These are phyloP conservation scores for Didymella pomorum DNA, from an alignment of 2,329 filamentous ascomycete genomes.

Conservation along the genomic window DNA sequence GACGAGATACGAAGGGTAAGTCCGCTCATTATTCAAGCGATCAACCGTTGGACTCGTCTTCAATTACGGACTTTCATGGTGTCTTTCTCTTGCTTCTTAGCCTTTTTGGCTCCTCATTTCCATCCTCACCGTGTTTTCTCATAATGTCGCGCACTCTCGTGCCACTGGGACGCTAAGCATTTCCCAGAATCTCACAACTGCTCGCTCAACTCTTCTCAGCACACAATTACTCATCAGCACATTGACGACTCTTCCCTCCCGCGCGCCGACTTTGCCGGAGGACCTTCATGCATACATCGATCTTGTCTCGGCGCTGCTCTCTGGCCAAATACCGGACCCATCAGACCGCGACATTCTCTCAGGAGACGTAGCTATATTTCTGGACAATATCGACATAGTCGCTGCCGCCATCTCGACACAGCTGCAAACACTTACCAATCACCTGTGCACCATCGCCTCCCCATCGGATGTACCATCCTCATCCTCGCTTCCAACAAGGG, in stretches of 20 bases:
- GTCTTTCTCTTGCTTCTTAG: too few species aligned
- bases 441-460: conserved; percentile 46
- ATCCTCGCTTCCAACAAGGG: conserved; percentile 20
- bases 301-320: conserved; percentile 53
- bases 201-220: conserved; percentile 45
- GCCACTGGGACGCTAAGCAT: too few species aligned
- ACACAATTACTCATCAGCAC: conserved; percentile 46
- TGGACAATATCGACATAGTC: conserved; percentile 50
- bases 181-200: conserved; percentile 49
- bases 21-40: too few species aligned
- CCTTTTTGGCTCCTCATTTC: too few species aligned
- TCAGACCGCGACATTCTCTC: conserved; percentile 51
- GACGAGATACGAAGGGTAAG: conserved; percentile 52
- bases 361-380: conserved; percentile 52
- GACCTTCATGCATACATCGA: conserved; percentile 56
- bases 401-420: conserved; percentile 46
- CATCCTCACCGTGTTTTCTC: too few species aligned
- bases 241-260: conserved; percentile 47
- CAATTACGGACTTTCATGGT: too few species aligned
- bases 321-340: conserved; percentile 43
- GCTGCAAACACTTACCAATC: conserved; percentile 37
- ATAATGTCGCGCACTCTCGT: too few species aligned
- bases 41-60: too few species aligned
- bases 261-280: conserved; percentile 48
- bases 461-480: conserved; percentile 28